phyloP scores from a whole-genome alignment of 2,329 filamentous ascomycete genomes.

The Pyrenophora teres region DNA sequence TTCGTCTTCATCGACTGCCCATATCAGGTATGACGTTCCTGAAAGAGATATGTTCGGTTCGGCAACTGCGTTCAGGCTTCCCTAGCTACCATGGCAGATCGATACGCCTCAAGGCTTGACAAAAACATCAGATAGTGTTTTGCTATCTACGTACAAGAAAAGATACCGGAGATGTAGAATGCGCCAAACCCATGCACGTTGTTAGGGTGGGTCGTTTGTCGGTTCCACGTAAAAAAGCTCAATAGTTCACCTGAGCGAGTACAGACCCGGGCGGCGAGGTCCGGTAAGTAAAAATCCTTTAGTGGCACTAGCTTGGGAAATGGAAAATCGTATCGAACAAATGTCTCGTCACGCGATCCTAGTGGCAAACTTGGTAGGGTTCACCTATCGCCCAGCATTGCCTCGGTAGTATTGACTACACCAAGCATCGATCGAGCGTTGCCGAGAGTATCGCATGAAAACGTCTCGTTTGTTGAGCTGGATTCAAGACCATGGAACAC shows the following conservation, averaged over 20 bases:
- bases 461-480: no score
- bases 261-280: no score
- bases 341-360: conserved; percentile 3
- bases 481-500: no score
- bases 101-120: background rate
- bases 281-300: no score
- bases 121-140: background rate
- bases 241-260: no score
- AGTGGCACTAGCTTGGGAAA: background rate
- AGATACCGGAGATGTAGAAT: background rate
- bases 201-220: background rate
- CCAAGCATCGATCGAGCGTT: background rate
- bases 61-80: background rate
- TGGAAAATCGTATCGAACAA: background rate
- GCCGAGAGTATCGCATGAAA: no score
- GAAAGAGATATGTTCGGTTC: background rate
- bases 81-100: background rate
- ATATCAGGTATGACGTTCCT: conserved; percentile 4
- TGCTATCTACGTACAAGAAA: background rate
- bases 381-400: background rate
- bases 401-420: background rate
- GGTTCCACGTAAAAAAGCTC: background rate
- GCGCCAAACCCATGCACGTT: background rate
- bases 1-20: background rate
- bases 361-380: background rate